Percentiles rank a stretch among this genome's conserved stretches.
phyloP scores from a whole-genome alignment of 1,139 yeast species.

The Pichia sp. region DNA sequence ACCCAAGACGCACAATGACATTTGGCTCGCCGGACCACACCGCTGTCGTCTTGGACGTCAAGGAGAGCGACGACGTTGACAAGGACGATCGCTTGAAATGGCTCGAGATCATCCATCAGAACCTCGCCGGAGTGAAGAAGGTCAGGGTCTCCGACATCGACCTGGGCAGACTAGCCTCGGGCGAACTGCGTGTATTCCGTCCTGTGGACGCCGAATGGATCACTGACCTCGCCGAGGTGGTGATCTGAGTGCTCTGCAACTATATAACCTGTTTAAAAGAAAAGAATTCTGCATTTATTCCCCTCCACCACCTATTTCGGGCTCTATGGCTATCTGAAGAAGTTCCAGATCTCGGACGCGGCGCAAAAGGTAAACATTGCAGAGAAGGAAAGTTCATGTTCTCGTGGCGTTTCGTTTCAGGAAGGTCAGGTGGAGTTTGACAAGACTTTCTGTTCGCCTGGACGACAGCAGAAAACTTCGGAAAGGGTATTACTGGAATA shows the following conservation, averaged over 20 bases:
- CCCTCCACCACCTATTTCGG: not conserved
- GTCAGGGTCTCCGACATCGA: constrained; percentile 47
- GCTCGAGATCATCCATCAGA: constrained; percentile 56
- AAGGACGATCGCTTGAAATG: constrained; percentile 28
- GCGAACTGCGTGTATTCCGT: constrained; percentile 50
- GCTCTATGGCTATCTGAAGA: not conserved
- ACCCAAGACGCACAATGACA: constrained; percentile 30
- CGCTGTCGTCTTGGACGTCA: constrained; percentile 45
- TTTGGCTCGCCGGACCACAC: constrained; percentile 70
- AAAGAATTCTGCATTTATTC: not conserved
- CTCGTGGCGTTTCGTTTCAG: not conserved
- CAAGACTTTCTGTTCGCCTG: not conserved
- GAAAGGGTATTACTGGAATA: not conserved
- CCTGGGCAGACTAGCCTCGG: constrained; percentile 43
- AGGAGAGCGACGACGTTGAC: constrained; percentile 18
- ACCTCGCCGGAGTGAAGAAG: constrained; percentile 47
- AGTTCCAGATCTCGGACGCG: not conserved
- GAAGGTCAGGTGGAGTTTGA: not conserved
- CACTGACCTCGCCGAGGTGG: constrained; percentile 36
- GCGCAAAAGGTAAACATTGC: constrained; percentile 7
- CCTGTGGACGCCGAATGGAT: constrained; percentile 57
- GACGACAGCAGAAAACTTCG: not conserved
- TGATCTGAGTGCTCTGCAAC: constrained; percentile 8
- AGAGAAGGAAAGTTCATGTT: not conserved
- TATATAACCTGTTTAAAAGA: not conserved